phyloP scores from a whole-genome alignment of 768 basidiomycete species.

The Nidularia sp. region DNA sequence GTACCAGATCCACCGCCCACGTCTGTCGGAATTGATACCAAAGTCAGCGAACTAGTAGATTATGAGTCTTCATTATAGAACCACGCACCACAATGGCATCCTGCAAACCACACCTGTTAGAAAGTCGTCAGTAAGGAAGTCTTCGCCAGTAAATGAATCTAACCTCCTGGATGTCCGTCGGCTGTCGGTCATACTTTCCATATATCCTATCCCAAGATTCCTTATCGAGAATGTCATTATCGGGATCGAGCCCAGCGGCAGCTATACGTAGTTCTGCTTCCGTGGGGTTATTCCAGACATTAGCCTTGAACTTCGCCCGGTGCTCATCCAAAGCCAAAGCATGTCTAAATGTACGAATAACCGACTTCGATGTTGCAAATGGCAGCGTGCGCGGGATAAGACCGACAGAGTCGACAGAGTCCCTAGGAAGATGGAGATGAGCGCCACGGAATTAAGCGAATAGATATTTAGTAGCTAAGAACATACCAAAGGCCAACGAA shows the following conservation, averaged over 20 bases:
- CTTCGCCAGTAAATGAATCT: not conserved
- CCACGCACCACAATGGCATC: conserved; percentile 30
- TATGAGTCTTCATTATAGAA: no score
- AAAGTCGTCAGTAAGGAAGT: not conserved
- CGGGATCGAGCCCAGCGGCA: conserved; percentile 22
- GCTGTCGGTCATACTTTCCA: conserved; percentile 2
- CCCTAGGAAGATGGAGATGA: conserved; percentile 25
- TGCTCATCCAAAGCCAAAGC: conserved; percentile 52
- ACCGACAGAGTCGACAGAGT: conserved; percentile 54
- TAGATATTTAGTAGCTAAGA: not conserved
- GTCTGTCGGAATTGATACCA: not conserved
- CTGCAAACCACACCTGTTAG: conserved; percentile 47
- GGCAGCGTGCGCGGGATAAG: conserved; percentile 38
- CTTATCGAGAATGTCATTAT: conserved; percentile 9
- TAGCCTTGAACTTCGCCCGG: conserved; percentile 47
- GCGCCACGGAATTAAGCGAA: not conserved
- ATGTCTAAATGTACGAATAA: conserved; percentile 47
- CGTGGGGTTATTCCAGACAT: conserved; percentile 29
- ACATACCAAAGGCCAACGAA: conserved; percentile 50
- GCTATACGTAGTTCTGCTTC: conserved; percentile 1
- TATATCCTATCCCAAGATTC: conserved; percentile 3
- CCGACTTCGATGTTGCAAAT: conserved; percentile 40
- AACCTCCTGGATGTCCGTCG: conserved; percentile 40
- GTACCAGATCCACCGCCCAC: conserved; percentile 27
- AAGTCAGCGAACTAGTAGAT: not conserved